Percentiles rank a stretch among this genome's conserved stretches.
phyloP scores from a whole-genome alignment of 495 filamentous ascomycete species.

The Hypoxylon perforatum region DNA sequence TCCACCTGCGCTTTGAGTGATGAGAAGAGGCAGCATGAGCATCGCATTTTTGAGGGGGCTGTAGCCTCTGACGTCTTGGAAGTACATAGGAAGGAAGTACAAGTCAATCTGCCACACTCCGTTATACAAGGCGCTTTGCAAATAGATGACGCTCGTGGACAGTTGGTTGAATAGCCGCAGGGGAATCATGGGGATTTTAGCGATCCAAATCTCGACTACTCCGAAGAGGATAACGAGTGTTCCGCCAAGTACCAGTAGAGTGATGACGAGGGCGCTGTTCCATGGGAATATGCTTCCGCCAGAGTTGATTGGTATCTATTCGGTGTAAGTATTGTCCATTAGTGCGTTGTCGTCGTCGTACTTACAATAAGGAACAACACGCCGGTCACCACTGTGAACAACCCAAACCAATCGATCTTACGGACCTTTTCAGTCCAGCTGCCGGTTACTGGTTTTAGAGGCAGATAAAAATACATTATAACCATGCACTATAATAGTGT shows the following conservation, averaged over 20 bases:
- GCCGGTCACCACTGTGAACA: slow-evolving; percentile 43
- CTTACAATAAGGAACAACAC: slow-evolving; percentile 53
- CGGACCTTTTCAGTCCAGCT: slow-evolving; percentile 45
- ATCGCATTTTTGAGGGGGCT: slow-evolving; percentile 55
- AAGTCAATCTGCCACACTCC: slow-evolving; percentile 67
- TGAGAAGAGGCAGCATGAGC: slow-evolving; percentile 66
- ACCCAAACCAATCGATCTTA: slow-evolving; percentile 54
- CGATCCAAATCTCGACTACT: slow-evolving; percentile 68
- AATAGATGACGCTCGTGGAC: slow-evolving; percentile 62
- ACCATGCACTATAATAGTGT: not conserved
- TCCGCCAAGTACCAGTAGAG: slow-evolving; percentile 66
- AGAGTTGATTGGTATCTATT: slow-evolving; percentile 68
- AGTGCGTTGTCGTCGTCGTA: slow-evolving; percentile 6
- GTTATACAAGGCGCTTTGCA: slow-evolving; percentile 70
- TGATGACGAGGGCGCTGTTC: slow-evolving; percentile 70
- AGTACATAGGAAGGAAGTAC: slow-evolving; percentile 63
- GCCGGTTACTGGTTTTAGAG: slow-evolving; percentile 45
- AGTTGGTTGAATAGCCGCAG: slow-evolving; percentile 66
- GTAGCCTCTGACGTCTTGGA: slow-evolving; percentile 54
- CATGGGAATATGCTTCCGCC: slow-evolving; percentile 70
- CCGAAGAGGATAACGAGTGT: slow-evolving; percentile 61
- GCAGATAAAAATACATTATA: slow-evolving; percentile 41
- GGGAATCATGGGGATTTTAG: slow-evolving; percentile 65
- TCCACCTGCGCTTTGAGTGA: slow-evolving; percentile 62
- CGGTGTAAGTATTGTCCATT: slow-evolving; percentile 13